Conservation (phyloP, 1,139 yeast genomes). For the Pichia kudriavzevii region DNA sequence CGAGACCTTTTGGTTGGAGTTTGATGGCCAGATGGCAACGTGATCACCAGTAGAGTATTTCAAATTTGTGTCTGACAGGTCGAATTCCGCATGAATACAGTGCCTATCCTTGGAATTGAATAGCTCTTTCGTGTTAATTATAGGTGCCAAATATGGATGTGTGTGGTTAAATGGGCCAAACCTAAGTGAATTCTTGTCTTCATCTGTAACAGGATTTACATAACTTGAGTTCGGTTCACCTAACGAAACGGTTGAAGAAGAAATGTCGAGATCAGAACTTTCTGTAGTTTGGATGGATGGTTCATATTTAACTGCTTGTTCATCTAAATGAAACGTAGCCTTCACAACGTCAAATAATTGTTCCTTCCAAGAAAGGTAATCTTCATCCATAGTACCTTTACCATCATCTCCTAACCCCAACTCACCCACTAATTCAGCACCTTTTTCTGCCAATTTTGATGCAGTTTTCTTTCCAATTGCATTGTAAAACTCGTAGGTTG, state of each 20-base stretch:
- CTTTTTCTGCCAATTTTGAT: conserved; percentile 46
- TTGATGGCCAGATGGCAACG: conserved; percentile 90
- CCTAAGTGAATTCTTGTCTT: conserved; percentile 34
- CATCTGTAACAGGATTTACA: conserved; percentile 32
- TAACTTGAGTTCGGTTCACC: conserved; percentile 83
- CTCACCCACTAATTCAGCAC: conserved; percentile 64
- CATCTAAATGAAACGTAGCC: conserved; percentile 58
- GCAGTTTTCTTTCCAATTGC: conserved; percentile 65
- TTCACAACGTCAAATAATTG: conserved; percentile 59
- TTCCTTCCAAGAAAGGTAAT: conserved; percentile 90
- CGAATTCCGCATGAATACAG: conserved; percentile 89
- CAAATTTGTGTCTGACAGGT: conserved; percentile 64
- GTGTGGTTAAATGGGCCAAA: conserved; percentile 78
- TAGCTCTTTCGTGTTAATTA: conserved; percentile 56
- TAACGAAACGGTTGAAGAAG: conserved; percentile 45
- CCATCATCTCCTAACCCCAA: conserved; percentile 95
- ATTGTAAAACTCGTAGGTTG: conserved; percentile 86
- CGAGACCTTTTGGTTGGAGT: conserved; percentile 66
- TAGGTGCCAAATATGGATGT: conserved; percentile 78
- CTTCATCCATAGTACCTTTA: conserved; percentile 90
- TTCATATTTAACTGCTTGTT: conserved; percentile 69
- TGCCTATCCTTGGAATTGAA: conserved; percentile 56
- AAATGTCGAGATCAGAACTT: conserved; percentile 26
- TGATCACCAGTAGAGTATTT: conserved; percentile 95
- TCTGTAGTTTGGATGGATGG: conserved; percentile 49